Evolutionary conservation across 208 protist species (phyloP).

Genomic region (Leishmania guyanensis): DNA sequence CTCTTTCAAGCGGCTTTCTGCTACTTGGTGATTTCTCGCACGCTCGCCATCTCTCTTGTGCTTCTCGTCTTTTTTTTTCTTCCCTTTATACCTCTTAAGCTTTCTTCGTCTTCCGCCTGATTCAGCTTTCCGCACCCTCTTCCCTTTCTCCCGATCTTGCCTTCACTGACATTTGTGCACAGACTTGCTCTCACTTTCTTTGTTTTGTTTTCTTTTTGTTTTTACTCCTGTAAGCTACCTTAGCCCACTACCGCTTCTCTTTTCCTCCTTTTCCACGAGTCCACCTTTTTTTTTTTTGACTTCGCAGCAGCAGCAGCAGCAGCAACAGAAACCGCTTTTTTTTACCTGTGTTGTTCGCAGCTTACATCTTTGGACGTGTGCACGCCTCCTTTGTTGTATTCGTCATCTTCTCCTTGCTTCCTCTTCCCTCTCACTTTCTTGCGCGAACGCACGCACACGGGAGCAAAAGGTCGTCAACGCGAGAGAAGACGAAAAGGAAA

Average conservation of each 20-base stretch:
- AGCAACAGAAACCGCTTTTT: background rate
- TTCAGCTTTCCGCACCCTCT: background rate
- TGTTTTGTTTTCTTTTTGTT: background rate
- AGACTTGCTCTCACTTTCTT: conserved; percentile 1
- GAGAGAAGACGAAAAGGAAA: background rate
- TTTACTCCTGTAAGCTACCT: background rate
- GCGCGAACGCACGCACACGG: background rate
- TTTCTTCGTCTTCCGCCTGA: background rate
- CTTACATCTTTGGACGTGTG: background rate
- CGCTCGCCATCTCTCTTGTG: background rate
- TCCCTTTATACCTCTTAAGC: background rate
- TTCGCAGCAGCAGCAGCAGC: background rate
- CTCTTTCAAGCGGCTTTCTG: background rate
- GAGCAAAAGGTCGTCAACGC: background rate
- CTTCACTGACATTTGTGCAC: background rate
- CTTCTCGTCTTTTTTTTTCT: background rate
- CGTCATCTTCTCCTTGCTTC: background rate
- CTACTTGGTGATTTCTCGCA: conserved; percentile 1
- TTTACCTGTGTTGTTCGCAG: background rate
- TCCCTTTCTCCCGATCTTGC: background rate
- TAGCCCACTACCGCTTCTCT: background rate
- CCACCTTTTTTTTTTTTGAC: background rate
- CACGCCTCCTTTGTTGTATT: background rate
- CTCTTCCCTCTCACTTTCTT: background rate
- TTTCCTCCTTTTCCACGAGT: background rate